A percentile compares a stretch with the other conserved stretches of the same genome.
Evolutionary conservation across 192 early-diverging fungal species (phyloP).

Genomic region (Podila horticola): DNA sequence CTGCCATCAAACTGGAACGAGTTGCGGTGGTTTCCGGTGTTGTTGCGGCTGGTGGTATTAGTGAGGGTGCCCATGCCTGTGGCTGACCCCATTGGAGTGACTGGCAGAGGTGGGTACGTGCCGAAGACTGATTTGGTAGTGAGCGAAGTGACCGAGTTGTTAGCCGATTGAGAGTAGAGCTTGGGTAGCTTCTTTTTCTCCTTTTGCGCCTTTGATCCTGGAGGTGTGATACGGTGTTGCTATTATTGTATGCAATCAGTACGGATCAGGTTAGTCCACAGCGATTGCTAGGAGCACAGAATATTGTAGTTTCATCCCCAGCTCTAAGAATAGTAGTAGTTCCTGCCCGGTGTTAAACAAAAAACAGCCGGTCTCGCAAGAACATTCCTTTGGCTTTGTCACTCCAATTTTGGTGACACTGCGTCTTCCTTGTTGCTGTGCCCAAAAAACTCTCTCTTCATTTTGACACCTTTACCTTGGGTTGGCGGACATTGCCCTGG

Average conservation of each 20-base stretch:
- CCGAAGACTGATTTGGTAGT: conserved; percentile 16
- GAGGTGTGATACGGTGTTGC: neutral
- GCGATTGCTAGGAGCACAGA: no score
- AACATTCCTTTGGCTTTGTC: no score
- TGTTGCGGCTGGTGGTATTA: conserved; percentile 6
- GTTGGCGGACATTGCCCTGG: conserved; percentile 21
- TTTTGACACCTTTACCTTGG: conserved; percentile 8
- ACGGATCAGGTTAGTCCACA: neutral
- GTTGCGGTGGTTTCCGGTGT: conserved; percentile 3
- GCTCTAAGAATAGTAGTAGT: no score
- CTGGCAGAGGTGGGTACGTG: conserved; percentile 33
- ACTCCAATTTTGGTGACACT: no score
- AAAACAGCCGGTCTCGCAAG: no score
- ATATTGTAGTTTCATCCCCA: no score
- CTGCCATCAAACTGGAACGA: conserved; percentile 4
- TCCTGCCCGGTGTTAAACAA: no score
- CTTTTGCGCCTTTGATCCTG: conserved; percentile 22
- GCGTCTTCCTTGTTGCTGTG: neutral
- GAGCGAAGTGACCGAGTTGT: conserved; percentile 31
- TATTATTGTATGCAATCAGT: neutral
- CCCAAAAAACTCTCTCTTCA: neutral
- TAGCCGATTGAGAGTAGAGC: conserved; percentile 33
- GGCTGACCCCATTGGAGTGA: conserved; percentile 5
- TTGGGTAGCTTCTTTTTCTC: conserved; percentile 48
- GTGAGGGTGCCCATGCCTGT: conserved; percentile 13